A percentile compares a stretch with the other conserved stretches of the same genome.
These are phyloP conservation scores for Beauveria pseudobassiana DNA, from an alignment of 2,329 filamentous ascomycete species.

Conservation along the genomic window DNA sequence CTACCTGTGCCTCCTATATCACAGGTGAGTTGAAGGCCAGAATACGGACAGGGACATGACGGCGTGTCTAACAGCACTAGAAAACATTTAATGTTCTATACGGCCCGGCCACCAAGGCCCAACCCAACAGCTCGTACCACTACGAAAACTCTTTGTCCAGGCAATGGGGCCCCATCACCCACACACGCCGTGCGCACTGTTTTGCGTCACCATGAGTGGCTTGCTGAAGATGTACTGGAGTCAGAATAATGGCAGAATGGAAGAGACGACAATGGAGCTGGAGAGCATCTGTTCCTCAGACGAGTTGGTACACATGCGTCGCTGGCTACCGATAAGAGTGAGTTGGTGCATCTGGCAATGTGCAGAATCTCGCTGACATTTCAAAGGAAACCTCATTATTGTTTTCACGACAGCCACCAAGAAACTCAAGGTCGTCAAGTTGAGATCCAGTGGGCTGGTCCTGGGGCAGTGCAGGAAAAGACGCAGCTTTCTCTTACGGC, in stretches of 20 bases:
- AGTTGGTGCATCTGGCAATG: slow-evolving; percentile 15
- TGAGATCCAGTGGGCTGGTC: slow-evolving; percentile 67
- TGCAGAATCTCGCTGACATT: slow-evolving; percentile 19
- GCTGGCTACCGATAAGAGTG: slow-evolving; percentile 67
- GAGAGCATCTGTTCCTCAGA: slow-evolving; percentile 66
- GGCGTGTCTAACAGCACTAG: slow-evolving; percentile 18
- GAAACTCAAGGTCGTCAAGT: slow-evolving; percentile 66
- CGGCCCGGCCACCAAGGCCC: slow-evolving; percentile 54
- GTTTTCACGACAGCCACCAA: slow-evolving; percentile 62
- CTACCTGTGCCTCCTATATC: slow-evolving; percentile 51
- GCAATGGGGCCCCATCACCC: slow-evolving; percentile 69
- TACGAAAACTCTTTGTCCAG: slow-evolving; percentile 60
- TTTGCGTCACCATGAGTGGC: slow-evolving; percentile 70
- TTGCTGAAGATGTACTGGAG: slow-evolving; percentile 70
- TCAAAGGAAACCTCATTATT: slow-evolving; percentile 48
- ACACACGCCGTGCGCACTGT: slow-evolving; percentile 55
- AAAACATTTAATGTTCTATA: slow-evolving; percentile 39
- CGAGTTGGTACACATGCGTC: slow-evolving; percentile 72
- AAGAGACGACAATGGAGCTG: slow-evolving; percentile 65
- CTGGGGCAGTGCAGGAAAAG: slow-evolving; percentile 44
- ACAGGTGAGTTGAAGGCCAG: slow-evolving; percentile 23
- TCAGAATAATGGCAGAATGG: slow-evolving; percentile 63
- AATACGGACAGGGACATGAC: not conserved
- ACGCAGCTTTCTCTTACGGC: slow-evolving; percentile 38
- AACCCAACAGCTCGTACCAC: slow-evolving; percentile 49